Conservation (phyloP, 805 yeast species). For the Wickerhamiella allomyrinae region DNA sequence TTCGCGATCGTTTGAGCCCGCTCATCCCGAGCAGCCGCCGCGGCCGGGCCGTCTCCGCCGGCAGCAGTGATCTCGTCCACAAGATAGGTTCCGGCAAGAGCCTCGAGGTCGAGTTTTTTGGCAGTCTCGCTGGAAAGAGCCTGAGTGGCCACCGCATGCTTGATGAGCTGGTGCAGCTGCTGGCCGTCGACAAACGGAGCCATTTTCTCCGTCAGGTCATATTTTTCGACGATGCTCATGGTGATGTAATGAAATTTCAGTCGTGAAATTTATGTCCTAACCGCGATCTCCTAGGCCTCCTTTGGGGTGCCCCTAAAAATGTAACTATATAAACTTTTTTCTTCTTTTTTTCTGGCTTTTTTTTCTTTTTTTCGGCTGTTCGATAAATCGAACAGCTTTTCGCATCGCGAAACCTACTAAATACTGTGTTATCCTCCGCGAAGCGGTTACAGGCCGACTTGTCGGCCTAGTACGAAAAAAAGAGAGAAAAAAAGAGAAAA, state of each 20-base stretch:
- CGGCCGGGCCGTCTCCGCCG: slow-evolving; percentile 25
- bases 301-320: too few species aligned
- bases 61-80: slow-evolving; percentile 6
- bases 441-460: too few species aligned
- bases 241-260: background rate
- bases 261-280: too few species aligned
- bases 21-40: background rate
- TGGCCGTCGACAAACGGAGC: slow-evolving; percentile 50
- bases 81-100: slow-evolving; percentile 5
- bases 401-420: too few species aligned
- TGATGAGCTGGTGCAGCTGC: slow-evolving; percentile 39
- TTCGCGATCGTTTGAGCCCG: background rate
- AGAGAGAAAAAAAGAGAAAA: too few species aligned
- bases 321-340: too few species aligned
- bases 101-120: slow-evolving; percentile 19
- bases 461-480: too few species aligned
- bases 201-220: slow-evolving; percentile 41
- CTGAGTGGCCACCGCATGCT: slow-evolving; percentile 30
- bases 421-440: too few species aligned
- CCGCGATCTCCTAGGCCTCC: too few species aligned
- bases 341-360: too few species aligned
- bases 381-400: too few species aligned
- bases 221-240: slow-evolving; percentile 16
- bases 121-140: slow-evolving; percentile 26
- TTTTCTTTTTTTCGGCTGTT: too few species aligned